Base-by-base conservation (phyloP, 2,329 filamentous ascomycete genomes). In the Colletotrichum lupini region DNA sequence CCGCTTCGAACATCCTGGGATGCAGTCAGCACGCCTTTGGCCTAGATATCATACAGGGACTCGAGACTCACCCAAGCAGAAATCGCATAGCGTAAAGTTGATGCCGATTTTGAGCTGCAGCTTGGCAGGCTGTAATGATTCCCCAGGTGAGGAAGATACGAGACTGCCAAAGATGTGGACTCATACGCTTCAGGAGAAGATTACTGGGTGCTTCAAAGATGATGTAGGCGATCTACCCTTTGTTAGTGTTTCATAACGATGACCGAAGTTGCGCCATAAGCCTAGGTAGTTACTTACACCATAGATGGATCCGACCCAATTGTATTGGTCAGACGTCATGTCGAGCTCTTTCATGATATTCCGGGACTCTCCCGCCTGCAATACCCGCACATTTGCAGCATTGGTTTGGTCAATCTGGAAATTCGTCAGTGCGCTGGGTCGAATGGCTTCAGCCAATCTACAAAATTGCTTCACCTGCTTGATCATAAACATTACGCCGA, bases 191-290 rank as follows among this genome's bases (percentile, higher is more conserved):
- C 3, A 84, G 75, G 1, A 84, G 53, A 1, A 84, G 75, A 68
- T 84, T 85, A 69, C 80, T 81, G 0, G 83, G 83, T 0, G 81
- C 78, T 77, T 85, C 83, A 57, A 84, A 83, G 49, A 85, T 67
- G 53, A 84, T 83, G 58, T 84, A 84, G 7, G 78, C 76, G 57
- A 85, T 83, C 80, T 81, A 42, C 11, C 2, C 3, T 12, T 9
- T 1, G 3, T 72, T 2, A 72, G 63, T 30, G n/a, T n/a, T n/a
- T n/a, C n/a, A n/a, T n/a, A n/a, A n/a, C n/a, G n/a, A n/a, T n/a
- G n/a, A n/a, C n/a, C n/a, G n/a, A n/a, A n/a, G n/a, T n/a, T n/a
- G n/a, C n/a, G n/a, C n/a, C n/a, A n/a, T n/a, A n/a, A n/a, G n/a
- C n/a, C n/a, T n/a, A n/a, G n/a, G n/a, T n/a, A n/a, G n/a, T 8